phyloP scores from a whole-genome alignment of 805 yeast genomes.

The Ogataea paradorogensis region DNA sequence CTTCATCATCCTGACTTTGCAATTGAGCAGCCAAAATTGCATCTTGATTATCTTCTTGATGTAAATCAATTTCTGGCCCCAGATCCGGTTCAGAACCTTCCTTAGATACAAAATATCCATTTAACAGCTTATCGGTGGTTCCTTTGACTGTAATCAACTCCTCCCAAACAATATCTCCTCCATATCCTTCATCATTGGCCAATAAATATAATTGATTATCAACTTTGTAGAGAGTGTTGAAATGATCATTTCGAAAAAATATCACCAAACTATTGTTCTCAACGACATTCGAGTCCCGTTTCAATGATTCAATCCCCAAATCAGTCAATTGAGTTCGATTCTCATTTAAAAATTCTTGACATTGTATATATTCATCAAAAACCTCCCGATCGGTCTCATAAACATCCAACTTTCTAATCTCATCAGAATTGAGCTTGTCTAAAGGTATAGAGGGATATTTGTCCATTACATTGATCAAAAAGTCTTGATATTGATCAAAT shows the following conservation, averaged over 20 bases:
- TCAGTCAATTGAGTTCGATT: slow-evolving; percentile 76
- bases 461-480: slow-evolving; percentile 22
- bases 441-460: slow-evolving; percentile 6
- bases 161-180: slow-evolving; percentile 73
- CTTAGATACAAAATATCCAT: slow-evolving; percentile 58
- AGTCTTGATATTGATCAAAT: slow-evolving; percentile 33
- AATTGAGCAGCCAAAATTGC: slow-evolving; percentile 25
- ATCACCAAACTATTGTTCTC: slow-evolving; percentile 57
- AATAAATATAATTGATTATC: slow-evolving; percentile 53
- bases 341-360: slow-evolving; percentile 46
- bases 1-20: slow-evolving; percentile 34
- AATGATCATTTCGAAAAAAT: slow-evolving; percentile 88
- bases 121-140: slow-evolving; percentile 61
- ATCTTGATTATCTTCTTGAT: background rate
- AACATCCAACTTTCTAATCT: slow-evolving; percentile 5
- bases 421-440: slow-evolving; percentile 6
- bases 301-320: slow-evolving; percentile 54
- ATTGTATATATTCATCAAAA: slow-evolving; percentile 9
- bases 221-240: slow-evolving; percentile 62
- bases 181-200: slow-evolving; percentile 72
- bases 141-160: slow-evolving; percentile 67
- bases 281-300: slow-evolving; percentile 33
- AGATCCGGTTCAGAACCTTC: background rate
- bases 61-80: too few species aligned
- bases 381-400: slow-evolving; percentile 3